Evolutionary conservation across 495 filamentous ascomycete species (phyloP).

Genomic region (Penicillium fimorum): DNA sequence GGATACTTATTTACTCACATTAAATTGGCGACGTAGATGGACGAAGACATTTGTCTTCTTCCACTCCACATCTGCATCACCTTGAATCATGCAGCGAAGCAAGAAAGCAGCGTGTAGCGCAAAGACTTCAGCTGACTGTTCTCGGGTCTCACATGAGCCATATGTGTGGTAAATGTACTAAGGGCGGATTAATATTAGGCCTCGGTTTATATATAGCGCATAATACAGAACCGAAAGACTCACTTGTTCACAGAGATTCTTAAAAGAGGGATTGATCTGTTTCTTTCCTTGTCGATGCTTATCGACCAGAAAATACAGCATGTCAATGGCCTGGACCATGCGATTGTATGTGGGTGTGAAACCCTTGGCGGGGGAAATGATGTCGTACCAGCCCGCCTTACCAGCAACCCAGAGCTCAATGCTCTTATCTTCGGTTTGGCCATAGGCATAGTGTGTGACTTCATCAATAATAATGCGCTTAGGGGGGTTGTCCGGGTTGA

Average conservation of each 20-base stretch:
- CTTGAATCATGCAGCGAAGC: constrained; percentile 57
- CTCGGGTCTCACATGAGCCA: constrained; percentile 44
- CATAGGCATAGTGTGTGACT: constrained; percentile 67
- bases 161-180: constrained; percentile 47
- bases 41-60: constrained; percentile 50
- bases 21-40: constrained; percentile 52
- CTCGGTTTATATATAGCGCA: neutral
- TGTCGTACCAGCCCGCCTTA: constrained; percentile 74
- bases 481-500: constrained; percentile 44
- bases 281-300: constrained; percentile 39
- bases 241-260: constrained; percentile 47
- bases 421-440: constrained; percentile 57
- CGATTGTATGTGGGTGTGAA: constrained; percentile 62
- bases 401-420: constrained; percentile 74
- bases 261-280: constrained; percentile 39
- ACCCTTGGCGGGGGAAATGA: constrained; percentile 54
- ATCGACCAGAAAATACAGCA: constrained; percentile 68
- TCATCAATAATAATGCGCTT: constrained; percentile 62
- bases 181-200: constrained; percentile 10
- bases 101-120: constrained; percentile 55
- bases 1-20: constrained; percentile 27
- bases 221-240: constrained; percentile 14
- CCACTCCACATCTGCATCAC: constrained; percentile 56
- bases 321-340: constrained; percentile 66
- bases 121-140: constrained; percentile 52